These are phyloP conservation scores for Hymenoscyphus salicellus DNA, from an alignment of 2,329 filamentous ascomycete genomes.

Conservation along the genomic window DNA sequence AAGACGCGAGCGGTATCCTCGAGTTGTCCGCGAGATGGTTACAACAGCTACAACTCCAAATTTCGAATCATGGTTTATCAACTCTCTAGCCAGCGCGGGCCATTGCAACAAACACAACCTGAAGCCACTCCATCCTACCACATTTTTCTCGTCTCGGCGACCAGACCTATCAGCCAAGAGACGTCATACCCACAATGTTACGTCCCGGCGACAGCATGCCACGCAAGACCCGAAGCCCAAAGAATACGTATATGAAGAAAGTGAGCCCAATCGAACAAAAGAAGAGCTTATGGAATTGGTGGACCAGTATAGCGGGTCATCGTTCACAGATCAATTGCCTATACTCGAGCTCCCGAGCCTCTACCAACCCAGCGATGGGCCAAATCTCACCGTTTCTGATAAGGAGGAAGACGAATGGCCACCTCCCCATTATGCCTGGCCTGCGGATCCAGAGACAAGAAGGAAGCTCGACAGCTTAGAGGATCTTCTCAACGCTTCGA, in stretches of 20 bases:
- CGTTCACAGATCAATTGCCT: constrained; percentile 53
- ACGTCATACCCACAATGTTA: constrained; percentile 7
- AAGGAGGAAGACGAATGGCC: constrained; percentile 45
- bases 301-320: constrained; percentile 46
- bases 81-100: constrained; percentile 32
- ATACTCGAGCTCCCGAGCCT: constrained; percentile 50
- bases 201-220: constrained; percentile 21
- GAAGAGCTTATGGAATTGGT: constrained; percentile 53
- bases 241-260: neutral
- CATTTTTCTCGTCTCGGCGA: constrained; percentile 25
- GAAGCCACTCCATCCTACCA: constrained; percentile 14
- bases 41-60: constrained; percentile 15
- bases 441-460: constrained; percentile 29
- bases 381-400: constrained; percentile 50
- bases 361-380: constrained; percentile 51
- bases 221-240: constrained; percentile 12
- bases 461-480: constrained; percentile 27
- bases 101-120: constrained; percentile 30
- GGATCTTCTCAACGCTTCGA: constrained; percentile 18
- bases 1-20: neutral
- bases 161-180: constrained; percentile 15
- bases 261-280: constrained; percentile 32
- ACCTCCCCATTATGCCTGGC: constrained; percentile 32
- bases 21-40: constrained; percentile 12
- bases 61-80: constrained; percentile 37